Percentiles rank a stretch among this genome's conserved stretches.
phyloP scores from a whole-genome alignment of 2,329 filamentous ascomycete genomes.

The Pseudocercospora cruenta region DNA sequence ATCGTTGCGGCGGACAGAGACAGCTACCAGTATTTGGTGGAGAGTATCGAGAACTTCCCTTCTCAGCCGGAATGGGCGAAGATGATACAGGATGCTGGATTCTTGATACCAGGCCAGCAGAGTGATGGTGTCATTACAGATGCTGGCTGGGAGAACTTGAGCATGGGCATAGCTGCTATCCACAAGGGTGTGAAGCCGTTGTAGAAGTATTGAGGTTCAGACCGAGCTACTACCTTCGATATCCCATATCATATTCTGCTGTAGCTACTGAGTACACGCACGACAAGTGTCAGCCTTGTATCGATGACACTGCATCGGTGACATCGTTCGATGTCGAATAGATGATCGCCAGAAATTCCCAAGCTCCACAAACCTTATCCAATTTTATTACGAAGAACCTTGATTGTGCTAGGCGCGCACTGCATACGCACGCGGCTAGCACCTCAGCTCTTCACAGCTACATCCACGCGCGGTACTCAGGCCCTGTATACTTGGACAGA shows the following conservation, averaged over 20 bases:
- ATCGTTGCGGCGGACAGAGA: constrained; percentile 90
- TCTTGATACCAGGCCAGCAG: constrained; percentile 69
- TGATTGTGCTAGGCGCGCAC: constrained; percentile 1
- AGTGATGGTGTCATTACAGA: constrained; percentile 43
- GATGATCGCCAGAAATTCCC: background rate
- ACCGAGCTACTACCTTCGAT: background rate
- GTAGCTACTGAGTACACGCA: background rate
- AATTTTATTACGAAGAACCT: constrained; percentile 7
- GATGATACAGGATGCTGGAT: constrained; percentile 84
- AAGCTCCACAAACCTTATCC: constrained; percentile 8
- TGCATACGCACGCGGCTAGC: background rate
- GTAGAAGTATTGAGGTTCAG: background rate
- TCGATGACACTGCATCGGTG: background rate
- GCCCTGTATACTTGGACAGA: too few relatives aligned
- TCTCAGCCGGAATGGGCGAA: constrained; percentile 79
- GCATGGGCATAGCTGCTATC: constrained; percentile 89
- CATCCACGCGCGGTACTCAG: background rate
- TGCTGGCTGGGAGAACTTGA: constrained; percentile 85
- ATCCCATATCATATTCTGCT: background rate
- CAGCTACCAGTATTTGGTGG: constrained; percentile 97
- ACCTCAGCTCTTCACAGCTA: background rate
- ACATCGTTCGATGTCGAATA: background rate
- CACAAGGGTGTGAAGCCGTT: constrained; percentile 91
- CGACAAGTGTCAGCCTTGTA: background rate
- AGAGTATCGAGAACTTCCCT: constrained; percentile 94